Conservation (phyloP, 2,329 filamentous ascomycete genomes). For the Sarocladiaceae sp. region DNA sequence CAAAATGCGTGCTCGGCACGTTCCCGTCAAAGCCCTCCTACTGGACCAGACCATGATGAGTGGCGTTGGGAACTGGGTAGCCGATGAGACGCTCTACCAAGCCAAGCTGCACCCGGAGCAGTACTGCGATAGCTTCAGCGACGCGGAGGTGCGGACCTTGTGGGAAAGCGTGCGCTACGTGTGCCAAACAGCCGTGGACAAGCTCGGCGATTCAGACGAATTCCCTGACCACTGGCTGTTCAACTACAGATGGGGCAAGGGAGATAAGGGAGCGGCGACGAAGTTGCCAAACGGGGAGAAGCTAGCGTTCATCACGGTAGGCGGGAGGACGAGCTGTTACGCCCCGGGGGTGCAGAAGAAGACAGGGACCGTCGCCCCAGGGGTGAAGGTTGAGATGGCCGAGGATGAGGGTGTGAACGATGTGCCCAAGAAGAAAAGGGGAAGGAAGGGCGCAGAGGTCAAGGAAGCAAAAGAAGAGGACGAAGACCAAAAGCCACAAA, state of each 20-base stretch:
- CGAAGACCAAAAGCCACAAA: not conserved
- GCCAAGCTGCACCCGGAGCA: slow-evolving; percentile 87
- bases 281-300: slow-evolving; percentile 77
- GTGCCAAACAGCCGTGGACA: slow-evolving; percentile 70
- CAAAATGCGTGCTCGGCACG: slow-evolving; percentile 67
- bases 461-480: not conserved
- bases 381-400: slow-evolving; percentile 36
- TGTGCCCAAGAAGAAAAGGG: slow-evolving; percentile 16
- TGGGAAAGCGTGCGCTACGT: slow-evolving; percentile 71
- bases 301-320: slow-evolving; percentile 81
- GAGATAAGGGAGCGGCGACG: slow-evolving; percentile 63
- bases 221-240: slow-evolving; percentile 89
- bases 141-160: slow-evolving; percentile 63
- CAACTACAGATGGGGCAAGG: slow-evolving; percentile 83
- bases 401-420: slow-evolving; percentile 24
- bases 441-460: not conserved
- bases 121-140: slow-evolving; percentile 75
- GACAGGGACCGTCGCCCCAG: slow-evolving; percentile 36
- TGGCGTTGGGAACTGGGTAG: slow-evolving; percentile 96
- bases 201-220: slow-evolving; percentile 72
- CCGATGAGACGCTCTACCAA: slow-evolving; percentile 88
- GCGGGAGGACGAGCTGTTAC: slow-evolving; percentile 84
- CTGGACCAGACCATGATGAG: slow-evolving; percentile 84
- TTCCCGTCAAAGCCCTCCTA: slow-evolving; percentile 83
- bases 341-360: slow-evolving; percentile 86